Evolutionary conservation across 805 yeast genomes (phyloP), one percentile per base, ranked within the genome.

Genomic region (Barnettozyma sucrosica): DNA sequence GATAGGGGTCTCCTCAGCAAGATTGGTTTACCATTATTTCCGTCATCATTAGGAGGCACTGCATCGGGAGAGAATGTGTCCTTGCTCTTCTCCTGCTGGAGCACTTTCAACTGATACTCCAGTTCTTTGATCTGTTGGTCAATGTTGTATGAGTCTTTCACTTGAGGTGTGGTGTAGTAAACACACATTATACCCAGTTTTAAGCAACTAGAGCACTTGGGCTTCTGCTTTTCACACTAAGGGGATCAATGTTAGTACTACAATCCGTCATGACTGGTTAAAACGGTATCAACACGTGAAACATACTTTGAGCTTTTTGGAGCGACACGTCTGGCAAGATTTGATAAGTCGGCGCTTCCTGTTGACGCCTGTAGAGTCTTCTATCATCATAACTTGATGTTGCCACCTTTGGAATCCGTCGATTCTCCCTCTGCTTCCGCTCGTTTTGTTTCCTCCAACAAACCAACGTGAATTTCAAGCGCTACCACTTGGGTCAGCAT

Each of bases 181-280:
- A 37, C 14, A 19, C 49, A 46, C 6, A 21, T 14, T 9, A 46
- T 32, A 9, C 37, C 32, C 7, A 38, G 24, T 26, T 43, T 42
- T 11, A 37, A 14, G 32, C 49, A 46, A 1, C 39, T 30, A 7
- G 46, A 46, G 33, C 49, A 46, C n/a, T 18, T 19, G 2, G 49
- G 45, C 21, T 42, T 42, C 21, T 42, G 33, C n/a, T 42, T 46
- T n/a, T 46, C 49, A 33, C 49, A 46, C 49, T 46, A 20, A n/a
- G n/a, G n/a, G n/a, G n/a, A n/a, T n/a, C n/a, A n/a, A n/a, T n/a
- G n/a, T n/a, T n/a, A n/a, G n/a, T n/a, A n/a, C n/a, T n/a, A n/a
- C n/a, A n/a, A n/a, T n/a, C n/a, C n/a, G n/a, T n/a, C n/a, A n/a
- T n/a, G n/a, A n/a, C n/a, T n/a, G n/a, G n/a, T n/a, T n/a, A n/a